Evolutionary conservation across 192 early-diverging fungal genomes (phyloP).

Genomic region (Allomyces macrogynus): DNA sequence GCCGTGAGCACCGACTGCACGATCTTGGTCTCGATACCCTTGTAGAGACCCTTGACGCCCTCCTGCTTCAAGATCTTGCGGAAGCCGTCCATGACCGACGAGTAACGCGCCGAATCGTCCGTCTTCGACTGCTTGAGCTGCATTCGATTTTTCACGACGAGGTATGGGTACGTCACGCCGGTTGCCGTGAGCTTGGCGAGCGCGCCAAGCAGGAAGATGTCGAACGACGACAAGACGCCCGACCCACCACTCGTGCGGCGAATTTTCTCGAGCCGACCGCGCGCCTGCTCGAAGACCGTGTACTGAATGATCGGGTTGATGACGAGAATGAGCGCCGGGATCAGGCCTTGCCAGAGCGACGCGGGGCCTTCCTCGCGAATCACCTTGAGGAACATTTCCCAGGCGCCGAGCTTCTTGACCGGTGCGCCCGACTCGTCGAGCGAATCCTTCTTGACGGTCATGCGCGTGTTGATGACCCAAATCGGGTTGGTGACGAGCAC

Average conservation of each 20-base stretch:
- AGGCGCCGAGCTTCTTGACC: conserved; percentile 20
- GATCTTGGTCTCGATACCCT: conserved; percentile 87
- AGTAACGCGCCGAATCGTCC: conserved; percentile 53
- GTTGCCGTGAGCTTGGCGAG: conserved; percentile 89
- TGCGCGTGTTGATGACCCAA: conserved; percentile 93
- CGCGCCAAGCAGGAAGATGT: conserved; percentile 93
- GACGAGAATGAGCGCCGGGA: conserved; percentile 90
- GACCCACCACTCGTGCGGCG: conserved; percentile 16
- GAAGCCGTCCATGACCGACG: conserved; percentile 66
- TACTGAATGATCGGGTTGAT: conserved; percentile 99
- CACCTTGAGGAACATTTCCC: conserved; percentile 45
- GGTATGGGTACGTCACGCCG: conserved; percentile 92
- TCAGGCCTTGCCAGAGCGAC: conserved; percentile 78
- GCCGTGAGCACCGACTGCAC: conserved; percentile 85
- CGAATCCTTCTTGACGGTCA: conserved; percentile 55
- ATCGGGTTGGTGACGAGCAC: conserved; percentile 89
- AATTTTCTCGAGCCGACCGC: conserved; percentile 34
- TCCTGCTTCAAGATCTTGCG: conserved; percentile 77
- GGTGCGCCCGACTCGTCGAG: conserved; percentile 25
- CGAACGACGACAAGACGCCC: conserved; percentile 45
- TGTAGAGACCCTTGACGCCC: conserved; percentile 71
- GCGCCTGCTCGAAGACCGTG: conserved; percentile 91
- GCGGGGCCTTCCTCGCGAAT: conserved; percentile 68
- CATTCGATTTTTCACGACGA: conserved; percentile 96
- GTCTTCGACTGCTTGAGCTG: conserved; percentile 68